Percentiles rank a stretch among this genome's conserved stretches.
Conservation (phyloP, 192 early-diverging fungal genomes). For the Coemansia sp. region DNA sequence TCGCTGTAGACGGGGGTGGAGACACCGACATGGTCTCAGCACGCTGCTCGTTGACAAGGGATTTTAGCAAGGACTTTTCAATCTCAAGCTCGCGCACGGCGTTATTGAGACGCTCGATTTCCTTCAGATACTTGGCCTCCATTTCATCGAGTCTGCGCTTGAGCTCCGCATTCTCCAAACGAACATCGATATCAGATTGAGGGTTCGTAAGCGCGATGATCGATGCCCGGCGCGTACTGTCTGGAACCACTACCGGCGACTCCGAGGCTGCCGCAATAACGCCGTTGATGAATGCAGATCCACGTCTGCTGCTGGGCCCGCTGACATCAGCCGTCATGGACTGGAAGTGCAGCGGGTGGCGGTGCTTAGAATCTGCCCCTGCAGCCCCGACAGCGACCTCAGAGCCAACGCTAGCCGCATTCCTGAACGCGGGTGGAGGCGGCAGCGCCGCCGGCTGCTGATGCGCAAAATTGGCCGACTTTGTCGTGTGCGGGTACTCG, state of each 20-base stretch:
- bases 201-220: slow-evolving; percentile 56
- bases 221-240: slow-evolving; percentile 42
- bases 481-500: not conserved
- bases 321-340: not conserved
- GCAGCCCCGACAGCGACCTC: not conserved
- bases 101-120: slow-evolving; percentile 34
- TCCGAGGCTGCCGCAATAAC: not conserved
- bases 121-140: slow-evolving; percentile 38
- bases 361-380: not conserved
- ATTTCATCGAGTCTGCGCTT: slow-evolving; percentile 50
- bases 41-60: slow-evolving; percentile 35
- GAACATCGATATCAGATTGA: slow-evolving; percentile 38
- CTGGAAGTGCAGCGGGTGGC: not conserved
- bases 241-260: not conserved
- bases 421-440: not conserved
- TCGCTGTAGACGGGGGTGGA: no score
- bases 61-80: slow-evolving; percentile 53
- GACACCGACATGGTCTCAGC: not conserved
- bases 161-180: slow-evolving; percentile 40
- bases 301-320: slow-evolving; percentile 8
- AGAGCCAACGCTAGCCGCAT: not conserved
- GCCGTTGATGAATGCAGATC: slow-evolving; percentile 12
- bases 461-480: not conserved
- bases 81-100: slow-evolving; percentile 44
- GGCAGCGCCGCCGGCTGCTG: not conserved